phyloP scores from a whole-genome alignment of 2,329 filamentous ascomycete species.

The Botrytis pseudocinerea region DNA sequence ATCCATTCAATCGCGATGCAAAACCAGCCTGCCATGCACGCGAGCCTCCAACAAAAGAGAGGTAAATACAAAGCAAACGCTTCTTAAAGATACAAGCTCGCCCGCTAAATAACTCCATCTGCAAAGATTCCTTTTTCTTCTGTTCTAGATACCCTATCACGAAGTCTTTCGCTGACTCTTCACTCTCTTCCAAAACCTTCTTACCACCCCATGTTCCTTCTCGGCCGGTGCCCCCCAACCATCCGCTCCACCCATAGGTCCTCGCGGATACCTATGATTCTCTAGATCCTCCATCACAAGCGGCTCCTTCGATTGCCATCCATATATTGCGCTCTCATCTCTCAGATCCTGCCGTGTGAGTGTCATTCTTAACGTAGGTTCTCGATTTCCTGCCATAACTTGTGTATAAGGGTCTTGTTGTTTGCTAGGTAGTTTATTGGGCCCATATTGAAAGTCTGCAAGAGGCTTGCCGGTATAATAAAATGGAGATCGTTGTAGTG shows the following conservation, averaged over 20 bases:
- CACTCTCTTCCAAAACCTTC: slow-evolving; percentile 65
- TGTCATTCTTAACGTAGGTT: slow-evolving; percentile 97
- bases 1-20: background rate
- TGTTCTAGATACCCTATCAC: slow-evolving; percentile 15
- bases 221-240: slow-evolving; percentile 46
- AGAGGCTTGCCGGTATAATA: slow-evolving; percentile 39
- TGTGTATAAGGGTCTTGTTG: slow-evolving; percentile 48
- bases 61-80: background rate
- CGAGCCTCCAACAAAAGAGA: slow-evolving; percentile 6
- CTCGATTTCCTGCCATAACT: slow-evolving; percentile 62
- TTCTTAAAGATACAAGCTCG: slow-evolving; percentile 3
- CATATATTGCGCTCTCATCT: slow-evolving; percentile 70
- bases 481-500: slow-evolving; percentile 33
- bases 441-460: slow-evolving; percentile 43
- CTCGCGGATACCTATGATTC: slow-evolving; percentile 50
- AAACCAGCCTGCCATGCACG: background rate
- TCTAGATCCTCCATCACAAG: slow-evolving; percentile 57
- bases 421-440: slow-evolving; percentile 36
- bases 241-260: slow-evolving; percentile 41
- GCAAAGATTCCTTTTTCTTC: slow-evolving; percentile 2
- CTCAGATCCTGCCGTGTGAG: slow-evolving; percentile 86
- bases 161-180: slow-evolving; percentile 36
- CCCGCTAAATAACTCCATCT: slow-evolving; percentile 21
- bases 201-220: slow-evolving; percentile 57
- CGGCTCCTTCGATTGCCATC: slow-evolving; percentile 62